Percentiles rank a stretch among this genome's conserved stretches.
phyloP scores from a whole-genome alignment of 495 filamentous ascomycete genomes.

The Wilcoxina mikolae region DNA sequence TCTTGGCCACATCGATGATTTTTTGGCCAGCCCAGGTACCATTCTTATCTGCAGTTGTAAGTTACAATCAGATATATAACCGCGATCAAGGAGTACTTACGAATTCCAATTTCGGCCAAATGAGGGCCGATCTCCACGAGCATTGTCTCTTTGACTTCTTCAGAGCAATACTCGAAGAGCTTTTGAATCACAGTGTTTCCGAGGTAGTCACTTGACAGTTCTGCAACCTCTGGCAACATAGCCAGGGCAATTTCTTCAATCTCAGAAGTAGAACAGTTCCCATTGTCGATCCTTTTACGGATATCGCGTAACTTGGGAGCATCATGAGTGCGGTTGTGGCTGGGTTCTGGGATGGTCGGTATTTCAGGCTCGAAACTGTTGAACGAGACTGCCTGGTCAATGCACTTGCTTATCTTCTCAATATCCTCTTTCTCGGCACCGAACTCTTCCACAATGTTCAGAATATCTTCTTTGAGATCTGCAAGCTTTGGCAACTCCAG shows the following conservation, averaged over 20 bases:
- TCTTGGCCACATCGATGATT: conserved; percentile 91
- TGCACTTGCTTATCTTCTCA: conserved; percentile 52
- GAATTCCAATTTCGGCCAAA: conserved; percentile 87
- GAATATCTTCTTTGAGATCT: conserved; percentile 67
- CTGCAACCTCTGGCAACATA: conserved; percentile 93
- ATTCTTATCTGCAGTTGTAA: conserved; percentile 55
- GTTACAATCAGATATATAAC: conserved; percentile 9
- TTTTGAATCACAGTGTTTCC: conserved; percentile 99
- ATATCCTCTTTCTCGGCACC: conserved; percentile 73
- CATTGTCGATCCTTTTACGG: conserved; percentile 92
- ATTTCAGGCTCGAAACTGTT: conserved; percentile 66
- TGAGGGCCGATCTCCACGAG: conserved; percentile 74
- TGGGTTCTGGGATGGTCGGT: conserved; percentile 74
- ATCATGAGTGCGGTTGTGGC: conserved; percentile 80
- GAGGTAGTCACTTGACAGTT: conserved; percentile 76
- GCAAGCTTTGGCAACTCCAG: conserved; percentile 56
- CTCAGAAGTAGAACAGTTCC: conserved; percentile 65
- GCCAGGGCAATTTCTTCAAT: conserved; percentile 81
- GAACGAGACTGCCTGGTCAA: conserved; percentile 62
- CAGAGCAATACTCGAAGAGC: conserved; percentile 89
- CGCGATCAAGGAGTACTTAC: conserved; percentile 13
- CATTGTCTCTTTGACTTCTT: conserved; percentile 81
- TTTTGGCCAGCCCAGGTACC: conserved; percentile 98
- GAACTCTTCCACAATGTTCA: conserved; percentile 75
- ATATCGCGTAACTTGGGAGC: conserved; percentile 92